Base-by-base conservation (phyloP, 2,329 filamentous ascomycete genomes). In the Aspergillus melleus region DNA sequence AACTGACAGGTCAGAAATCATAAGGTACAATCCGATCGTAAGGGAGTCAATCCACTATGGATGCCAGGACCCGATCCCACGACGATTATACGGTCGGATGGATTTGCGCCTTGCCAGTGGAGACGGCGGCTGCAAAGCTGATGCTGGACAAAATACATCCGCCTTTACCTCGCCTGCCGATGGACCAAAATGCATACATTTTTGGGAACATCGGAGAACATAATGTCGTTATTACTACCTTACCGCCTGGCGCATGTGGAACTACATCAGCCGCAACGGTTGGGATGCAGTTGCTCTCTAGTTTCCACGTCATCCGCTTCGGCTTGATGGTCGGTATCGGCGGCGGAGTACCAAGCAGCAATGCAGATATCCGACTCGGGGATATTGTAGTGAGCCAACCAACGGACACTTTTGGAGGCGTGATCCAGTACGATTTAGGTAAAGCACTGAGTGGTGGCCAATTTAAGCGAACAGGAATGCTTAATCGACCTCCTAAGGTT, bases 81-180 rank as follows among this genome's bases (percentile, higher is more conserved):
- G 47, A 63, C 4, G 53, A 64, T 51, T 67, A 67, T 22, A 66
- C 64, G 2, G 57, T 69, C 19, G 65, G 66, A 54, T 69, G 61
- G 64, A 58, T 68, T 24, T 67, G 61, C 32, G 60, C 65, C 24
- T 29, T 68, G 4, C 58, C 42, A 11, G 4, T 46, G 14, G 71
- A 70, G 59, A 64, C 61, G 52, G 64, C 64, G 9, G 66, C 68
- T 6, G 65, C 67, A 22, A 63, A 67, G 47, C 36, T 53, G 4
- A 68, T 69, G 60, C 44, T 70, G n/a, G 65, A 67, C 49, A 19
- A 50, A 36, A 49, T 49, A 26, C 67, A 69, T 54, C 49, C 47
- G 11, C 6, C 6, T 20, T 46, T 46, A n/a, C 42, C 19, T 4
- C 3, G 3, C 14, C 42, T 6, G n/a, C 42, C 42, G 19, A 46